A percentile compares a stretch with the other conserved stretches of the same genome.
These are phyloP conservation scores for Tetrapisispora nanseiensis DNA, from an alignment of 805 yeast genomes.

Conservation along the genomic window DNA sequence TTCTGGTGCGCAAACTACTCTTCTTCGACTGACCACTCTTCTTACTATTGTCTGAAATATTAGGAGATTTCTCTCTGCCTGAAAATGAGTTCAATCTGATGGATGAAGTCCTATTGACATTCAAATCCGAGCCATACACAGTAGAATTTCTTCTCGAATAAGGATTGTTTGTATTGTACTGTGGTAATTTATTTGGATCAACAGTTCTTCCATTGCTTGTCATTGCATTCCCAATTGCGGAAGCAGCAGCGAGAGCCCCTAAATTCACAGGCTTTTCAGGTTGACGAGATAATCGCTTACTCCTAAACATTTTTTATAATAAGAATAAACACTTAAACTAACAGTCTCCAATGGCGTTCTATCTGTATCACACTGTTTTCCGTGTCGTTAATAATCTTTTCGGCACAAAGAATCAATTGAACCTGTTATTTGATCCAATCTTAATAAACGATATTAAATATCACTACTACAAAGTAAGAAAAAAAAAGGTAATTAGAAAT, in stretches of 20 bases:
- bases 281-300: constrained; percentile 1
- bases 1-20: constrained; percentile 3
- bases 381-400: too few relatives aligned
- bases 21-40: constrained; percentile 1
- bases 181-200: constrained; percentile 19
- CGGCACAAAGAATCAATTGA: too few relatives aligned
- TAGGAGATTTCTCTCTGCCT: not conserved
- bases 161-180: constrained; percentile 13
- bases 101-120: not conserved
- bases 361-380: too few relatives aligned
- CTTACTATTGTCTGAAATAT: constrained; percentile 1
- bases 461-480: too few relatives aligned
- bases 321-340: too few relatives aligned
- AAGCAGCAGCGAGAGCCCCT: constrained; percentile 55
- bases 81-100: not conserved
- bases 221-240: constrained; percentile 43
- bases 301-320: constrained; percentile 3
- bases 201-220: constrained; percentile 19
- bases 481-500: too few relatives aligned
- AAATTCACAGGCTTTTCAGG: constrained; percentile 28
- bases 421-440: too few relatives aligned
- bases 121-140: not conserved
- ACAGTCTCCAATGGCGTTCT: too few relatives aligned
- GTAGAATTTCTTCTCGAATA: constrained; percentile 4
- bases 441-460: too few relatives aligned